Evolutionary conservation across 352 stramenopile genomes (phyloP), one percentile per base, ranked within the genome.

Genomic region (Phytophthora pistaciae): DNA sequence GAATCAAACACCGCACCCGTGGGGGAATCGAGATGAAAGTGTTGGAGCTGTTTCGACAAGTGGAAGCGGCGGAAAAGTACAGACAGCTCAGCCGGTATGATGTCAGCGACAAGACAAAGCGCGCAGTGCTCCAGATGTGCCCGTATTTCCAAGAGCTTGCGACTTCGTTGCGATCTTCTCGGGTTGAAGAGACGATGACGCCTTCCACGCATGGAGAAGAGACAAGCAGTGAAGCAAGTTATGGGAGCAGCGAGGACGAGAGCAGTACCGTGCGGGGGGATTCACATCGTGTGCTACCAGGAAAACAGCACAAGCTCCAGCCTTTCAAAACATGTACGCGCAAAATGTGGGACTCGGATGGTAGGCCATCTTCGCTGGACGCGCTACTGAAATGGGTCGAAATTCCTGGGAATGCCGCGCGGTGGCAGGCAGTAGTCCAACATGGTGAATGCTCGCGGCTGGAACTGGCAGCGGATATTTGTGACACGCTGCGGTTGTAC

Each of bases 81-180:
- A 36, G 31, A 11, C 31, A 13, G 8, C 31, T 36, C 31, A 36
- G 8, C 7, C 31, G 44, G 13, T 58, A 46, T n/a, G 58, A 48
- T 16, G 29, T 46, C 18, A 57, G 20, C 52, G 50, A 57, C 25
- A 38, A 33, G 27, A 42, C 21, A 2, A 42, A 60, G 27, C 36
- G 57, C 10, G 18, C 6, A 42, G 48, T 66, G 48, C 13, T 71
- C 33, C 10, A 44, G n/a, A 66, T 71, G 20, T 66, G 64, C 11
- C 50, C 52, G 3, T 9, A 44, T 8, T 72, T 68, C 31, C 49
- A 10, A 48, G 29, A 62, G 21, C 20, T 68, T 66, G 14, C 36
- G 42, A 58, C 31, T 36, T 36, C 57, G 31, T 18, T 27, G 29
- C 11, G 38, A 46, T n/a, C 38, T n/a, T 46, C 38, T 46, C 38